A percentile compares a stretch with the other conserved stretches of the same genome.
These are phyloP conservation scores for Sarcodon aspratus DNA, from an alignment of 768 basidiomycete species.

Conservation along the genomic window DNA sequence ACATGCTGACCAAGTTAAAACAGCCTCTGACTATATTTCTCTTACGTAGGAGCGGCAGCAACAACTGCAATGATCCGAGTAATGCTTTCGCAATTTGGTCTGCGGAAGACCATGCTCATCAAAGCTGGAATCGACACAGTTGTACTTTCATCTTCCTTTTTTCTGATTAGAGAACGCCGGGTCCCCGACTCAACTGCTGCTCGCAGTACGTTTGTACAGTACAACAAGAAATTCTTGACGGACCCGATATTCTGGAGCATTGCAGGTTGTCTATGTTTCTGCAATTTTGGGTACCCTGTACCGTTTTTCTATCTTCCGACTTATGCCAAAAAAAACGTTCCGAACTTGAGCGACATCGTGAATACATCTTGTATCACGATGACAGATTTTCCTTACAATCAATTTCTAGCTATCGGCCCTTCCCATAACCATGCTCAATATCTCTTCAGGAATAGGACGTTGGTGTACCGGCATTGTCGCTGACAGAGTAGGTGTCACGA, in stretches of 20 bases:
- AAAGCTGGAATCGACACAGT: conserved; percentile 17
- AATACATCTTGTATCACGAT: background rate
- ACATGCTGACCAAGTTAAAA: background rate
- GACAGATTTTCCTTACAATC: background rate
- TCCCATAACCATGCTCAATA: conserved; percentile 11
- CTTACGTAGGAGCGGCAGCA: conserved; percentile 7
- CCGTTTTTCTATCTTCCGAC: conserved; percentile 12
- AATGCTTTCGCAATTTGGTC: conserved; percentile 17
- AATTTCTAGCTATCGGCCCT: conserved; percentile 5
- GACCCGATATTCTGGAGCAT: conserved; percentile 22
- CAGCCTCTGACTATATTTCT: background rate
- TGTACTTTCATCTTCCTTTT: conserved; percentile 15
- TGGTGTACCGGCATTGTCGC: conserved; percentile 24
- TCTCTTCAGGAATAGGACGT: conserved; percentile 12
- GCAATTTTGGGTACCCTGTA: conserved; percentile 10
- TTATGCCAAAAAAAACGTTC: conserved; percentile 9
- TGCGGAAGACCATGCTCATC: conserved; percentile 19
- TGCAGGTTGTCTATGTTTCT: conserved; percentile 18
- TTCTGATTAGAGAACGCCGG: conserved; percentile 20
- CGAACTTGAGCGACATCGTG: conserved; percentile 7
- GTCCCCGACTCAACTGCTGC: conserved; percentile 1
- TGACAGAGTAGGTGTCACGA: conserved; percentile 26
- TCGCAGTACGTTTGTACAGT: conserved; percentile 5
- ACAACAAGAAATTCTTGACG: conserved; percentile 10
- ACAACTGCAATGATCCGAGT: conserved; percentile 5